A percentile compares a stretch with the other conserved stretches of the same genome.
Conservation (phyloP, 805 yeast species). For the Saturnispora diversa region DNA sequence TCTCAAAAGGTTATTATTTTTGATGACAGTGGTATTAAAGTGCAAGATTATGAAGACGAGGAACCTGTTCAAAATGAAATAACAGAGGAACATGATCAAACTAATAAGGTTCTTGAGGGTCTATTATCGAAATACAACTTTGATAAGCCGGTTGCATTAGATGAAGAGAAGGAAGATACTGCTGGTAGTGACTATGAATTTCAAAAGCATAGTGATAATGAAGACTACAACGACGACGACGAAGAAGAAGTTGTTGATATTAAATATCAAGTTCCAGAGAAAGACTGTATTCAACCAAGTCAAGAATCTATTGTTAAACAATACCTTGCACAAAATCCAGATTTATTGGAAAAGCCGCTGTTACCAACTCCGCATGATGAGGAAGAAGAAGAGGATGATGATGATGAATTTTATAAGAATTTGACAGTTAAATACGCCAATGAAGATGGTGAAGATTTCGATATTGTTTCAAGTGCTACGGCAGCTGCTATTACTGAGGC, state of each 20-base stretch:
- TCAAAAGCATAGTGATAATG: conserved; percentile 25
- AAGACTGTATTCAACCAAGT: conserved; percentile 18
- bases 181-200: conserved; percentile 35
- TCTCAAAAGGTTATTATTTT: conserved; percentile 24
- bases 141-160: conserved; percentile 40
- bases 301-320: conserved; percentile 21
- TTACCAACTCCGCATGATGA: background rate
- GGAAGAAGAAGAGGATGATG: conserved; percentile 15
- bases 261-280: conserved; percentile 21
- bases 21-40: conserved; percentile 18
- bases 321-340: conserved; percentile 17
- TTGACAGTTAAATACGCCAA: conserved; percentile 24
- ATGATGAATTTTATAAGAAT: conserved; percentile 20
- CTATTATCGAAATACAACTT: conserved; percentile 44
- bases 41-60: conserved; percentile 4
- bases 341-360: conserved; percentile 12
- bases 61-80: conserved; percentile 21
- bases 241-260: conserved; percentile 25
- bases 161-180: conserved; percentile 30
- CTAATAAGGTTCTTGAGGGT: conserved; percentile 39
- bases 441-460: conserved; percentile 19
- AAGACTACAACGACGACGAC: conserved; percentile 7
- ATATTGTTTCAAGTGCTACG: background rate
- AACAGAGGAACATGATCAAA: conserved; percentile 39
- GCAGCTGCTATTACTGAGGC: conserved; percentile 8